Percentiles rank a stretch among this genome's conserved stretches.
Conservation (phyloP, 192 early-diverging fungal species). For the Ambispora gerdemannii region DNA sequence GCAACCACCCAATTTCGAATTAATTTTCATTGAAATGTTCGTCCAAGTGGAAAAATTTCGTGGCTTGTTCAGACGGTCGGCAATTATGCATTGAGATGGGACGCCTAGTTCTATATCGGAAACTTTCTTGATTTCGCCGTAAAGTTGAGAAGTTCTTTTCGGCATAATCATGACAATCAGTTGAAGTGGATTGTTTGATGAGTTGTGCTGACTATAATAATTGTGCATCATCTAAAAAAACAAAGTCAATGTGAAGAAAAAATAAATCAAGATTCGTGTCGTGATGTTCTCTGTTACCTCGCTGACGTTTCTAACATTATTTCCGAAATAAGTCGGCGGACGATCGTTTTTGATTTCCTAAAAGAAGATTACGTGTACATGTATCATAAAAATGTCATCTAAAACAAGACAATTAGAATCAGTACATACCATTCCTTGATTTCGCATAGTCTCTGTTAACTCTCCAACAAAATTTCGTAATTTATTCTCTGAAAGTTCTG, state of each 20-base stretch:
- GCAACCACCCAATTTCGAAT: constrained; percentile 88
- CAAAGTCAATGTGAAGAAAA: too few species aligned
- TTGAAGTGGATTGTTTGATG: constrained; percentile 52
- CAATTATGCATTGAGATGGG: constrained; percentile 83
- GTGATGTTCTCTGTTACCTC: too few species aligned
- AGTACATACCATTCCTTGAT: constrained; percentile 13
- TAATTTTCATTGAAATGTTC: constrained; percentile 92
- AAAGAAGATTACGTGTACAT: too few species aligned
- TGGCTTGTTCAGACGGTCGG: constrained; percentile 59
- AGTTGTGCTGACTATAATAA: too few species aligned
- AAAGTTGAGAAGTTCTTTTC: constrained; percentile 73
- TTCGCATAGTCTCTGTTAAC: not conserved
- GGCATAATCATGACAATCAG: constrained; percentile 79
- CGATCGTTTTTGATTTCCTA: too few species aligned
- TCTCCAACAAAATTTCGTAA: not conserved
- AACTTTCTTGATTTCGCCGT: constrained; percentile 76
- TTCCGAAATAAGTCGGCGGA: too few species aligned
- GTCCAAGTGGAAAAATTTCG: constrained; percentile 84
- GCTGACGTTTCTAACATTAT: too few species aligned
- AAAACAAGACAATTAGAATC: not conserved
- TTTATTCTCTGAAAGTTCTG: too few species aligned
- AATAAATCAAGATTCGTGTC: too few species aligned
- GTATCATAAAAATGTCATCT: too few species aligned
- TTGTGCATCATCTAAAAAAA: too few species aligned
- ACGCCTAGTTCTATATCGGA: constrained; percentile 86